phyloP scores from a whole-genome alignment of 2,329 filamentous ascomycete species.

The Calonectria pauciramosa region DNA sequence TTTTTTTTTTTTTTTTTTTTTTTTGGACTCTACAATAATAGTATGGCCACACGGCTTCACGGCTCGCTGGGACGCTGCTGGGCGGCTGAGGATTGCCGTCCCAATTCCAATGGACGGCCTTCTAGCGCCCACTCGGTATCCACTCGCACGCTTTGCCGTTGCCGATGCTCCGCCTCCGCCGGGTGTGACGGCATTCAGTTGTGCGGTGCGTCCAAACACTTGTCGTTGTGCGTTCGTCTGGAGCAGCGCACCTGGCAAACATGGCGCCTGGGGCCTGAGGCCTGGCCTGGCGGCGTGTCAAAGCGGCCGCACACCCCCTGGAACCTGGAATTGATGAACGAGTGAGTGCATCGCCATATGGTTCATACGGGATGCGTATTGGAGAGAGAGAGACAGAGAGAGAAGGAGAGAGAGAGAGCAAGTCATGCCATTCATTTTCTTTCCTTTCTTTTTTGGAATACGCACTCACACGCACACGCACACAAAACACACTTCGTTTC shows the following conservation, averaged over 20 bases:
- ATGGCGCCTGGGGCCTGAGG: not conserved
- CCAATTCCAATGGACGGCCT: conserved; percentile 18
- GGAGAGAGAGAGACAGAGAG: not conserved
- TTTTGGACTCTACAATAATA: not conserved
- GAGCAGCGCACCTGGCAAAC: too few species aligned
- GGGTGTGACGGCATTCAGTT: conserved; percentile 20
- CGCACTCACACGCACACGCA: not conserved
- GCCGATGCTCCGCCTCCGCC: conserved; percentile 25
- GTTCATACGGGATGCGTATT: not conserved
- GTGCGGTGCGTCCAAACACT: conserved; percentile 3
- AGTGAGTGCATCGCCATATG: not conserved
- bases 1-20: not conserved
- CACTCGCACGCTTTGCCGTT: conserved; percentile 27
- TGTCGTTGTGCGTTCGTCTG: not conserved
- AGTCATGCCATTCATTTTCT: not conserved
- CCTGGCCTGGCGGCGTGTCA: not conserved
- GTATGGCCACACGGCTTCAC: conserved; percentile 10
- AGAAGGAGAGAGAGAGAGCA: not conserved
- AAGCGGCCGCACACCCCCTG: not conserved
- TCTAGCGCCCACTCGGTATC: conserved; percentile 36
- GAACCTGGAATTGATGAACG: not conserved
- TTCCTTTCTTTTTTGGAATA: not conserved
- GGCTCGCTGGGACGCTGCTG: not conserved
- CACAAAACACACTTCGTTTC: not conserved
- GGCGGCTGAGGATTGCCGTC: conserved; percentile 21